Evolutionary conservation across 768 basidiomycete genomes (phyloP).

Genomic region (Imleria badia): DNA sequence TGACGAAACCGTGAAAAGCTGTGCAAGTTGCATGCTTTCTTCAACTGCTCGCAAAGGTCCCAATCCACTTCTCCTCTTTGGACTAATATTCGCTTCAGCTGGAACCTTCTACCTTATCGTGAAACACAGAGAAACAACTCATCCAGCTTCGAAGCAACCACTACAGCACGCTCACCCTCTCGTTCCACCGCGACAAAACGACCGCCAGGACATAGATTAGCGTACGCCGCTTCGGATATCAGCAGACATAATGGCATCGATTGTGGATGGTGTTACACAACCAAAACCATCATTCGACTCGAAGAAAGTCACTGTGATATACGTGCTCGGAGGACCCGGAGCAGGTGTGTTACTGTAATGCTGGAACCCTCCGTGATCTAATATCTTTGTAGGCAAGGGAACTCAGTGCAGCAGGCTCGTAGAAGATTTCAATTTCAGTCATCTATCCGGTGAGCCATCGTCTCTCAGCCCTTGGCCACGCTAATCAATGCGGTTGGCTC

Average conservation of each 20-base stretch:
- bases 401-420: slow-evolving; percentile 91
- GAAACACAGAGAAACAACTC: slow-evolving; percentile 52
- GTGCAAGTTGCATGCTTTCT: slow-evolving; percentile 15
- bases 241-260: slow-evolving; percentile 15
- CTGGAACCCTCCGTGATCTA: slow-evolving; percentile 7
- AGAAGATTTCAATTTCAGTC: slow-evolving; percentile 81
- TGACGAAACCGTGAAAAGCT: neutral
- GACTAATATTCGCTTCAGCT: slow-evolving; percentile 55
- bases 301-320: slow-evolving; percentile 81
- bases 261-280: neutral
- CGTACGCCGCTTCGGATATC: slow-evolving; percentile 2
- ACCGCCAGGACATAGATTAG: slow-evolving; percentile 20
- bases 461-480: slow-evolving; percentile 6
- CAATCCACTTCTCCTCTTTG: slow-evolving; percentile 63
- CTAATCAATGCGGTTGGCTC: slow-evolving; percentile 2
- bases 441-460: slow-evolving; percentile 75
- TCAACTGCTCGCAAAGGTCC: slow-evolving; percentile 40
- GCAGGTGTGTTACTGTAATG: slow-evolving; percentile 57
- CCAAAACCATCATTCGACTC: slow-evolving; percentile 51
- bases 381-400: slow-evolving; percentile 72
- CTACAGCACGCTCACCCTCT: slow-evolving; percentile 65
- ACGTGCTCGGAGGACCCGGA: slow-evolving; percentile 95
- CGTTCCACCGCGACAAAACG: slow-evolving; percentile 53
- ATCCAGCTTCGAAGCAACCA: slow-evolving; percentile 61
- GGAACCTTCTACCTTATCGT: slow-evolving; percentile 55